Percentiles rank a stretch among this genome's conserved stretches.
phyloP scores from a whole-genome alignment of 2,329 filamentous ascomycete species.

The Chrysoporthe puriensis region DNA sequence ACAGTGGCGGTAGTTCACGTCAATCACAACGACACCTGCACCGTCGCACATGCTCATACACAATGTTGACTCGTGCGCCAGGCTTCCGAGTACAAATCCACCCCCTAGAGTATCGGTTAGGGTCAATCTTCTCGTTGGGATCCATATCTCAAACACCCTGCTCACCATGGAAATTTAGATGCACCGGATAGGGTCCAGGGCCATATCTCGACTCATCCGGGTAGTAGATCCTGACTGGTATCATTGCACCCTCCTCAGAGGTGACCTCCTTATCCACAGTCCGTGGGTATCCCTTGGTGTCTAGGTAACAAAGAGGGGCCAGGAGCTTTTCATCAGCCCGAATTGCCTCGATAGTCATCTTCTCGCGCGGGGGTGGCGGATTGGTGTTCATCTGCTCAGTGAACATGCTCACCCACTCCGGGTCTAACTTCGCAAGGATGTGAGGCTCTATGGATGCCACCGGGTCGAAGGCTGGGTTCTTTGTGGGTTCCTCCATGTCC shows the following conservation, averaged over 20 bases:
- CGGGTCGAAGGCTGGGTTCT: conserved; percentile 19
- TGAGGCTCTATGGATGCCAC: conserved; percentile 35
- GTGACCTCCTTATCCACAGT: conserved; percentile 35
- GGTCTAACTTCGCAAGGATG: conserved; percentile 37
- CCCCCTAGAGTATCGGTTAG: conserved; percentile 35
- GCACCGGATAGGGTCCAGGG: conserved; percentile 39
- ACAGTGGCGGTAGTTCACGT: conserved; percentile 46
- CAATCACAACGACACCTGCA: conserved; percentile 43
- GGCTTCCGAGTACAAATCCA: conserved; percentile 43
- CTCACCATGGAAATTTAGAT: conserved; percentile 43
- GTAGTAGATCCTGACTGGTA: conserved; percentile 40
- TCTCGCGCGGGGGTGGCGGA: conserved; percentile 27
- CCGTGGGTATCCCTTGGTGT: conserved; percentile 36
- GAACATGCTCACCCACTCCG: conserved; percentile 37
- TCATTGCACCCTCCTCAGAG: conserved; percentile 37
- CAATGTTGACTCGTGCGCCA: conserved; percentile 39
- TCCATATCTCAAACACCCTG: background rate
- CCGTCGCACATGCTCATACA: conserved; percentile 43
- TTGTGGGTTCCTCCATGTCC: conserved; percentile 36
- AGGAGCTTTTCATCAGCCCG: conserved; percentile 37
- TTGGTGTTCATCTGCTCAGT: conserved; percentile 32
- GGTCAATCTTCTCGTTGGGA: background rate
- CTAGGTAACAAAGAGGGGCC: conserved; percentile 34
- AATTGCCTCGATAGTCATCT: conserved; percentile 37
- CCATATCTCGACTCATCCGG: conserved; percentile 38